phyloP scores from a whole-genome alignment of 2,329 filamentous ascomycete genomes.

The Venturia oleaginea region DNA sequence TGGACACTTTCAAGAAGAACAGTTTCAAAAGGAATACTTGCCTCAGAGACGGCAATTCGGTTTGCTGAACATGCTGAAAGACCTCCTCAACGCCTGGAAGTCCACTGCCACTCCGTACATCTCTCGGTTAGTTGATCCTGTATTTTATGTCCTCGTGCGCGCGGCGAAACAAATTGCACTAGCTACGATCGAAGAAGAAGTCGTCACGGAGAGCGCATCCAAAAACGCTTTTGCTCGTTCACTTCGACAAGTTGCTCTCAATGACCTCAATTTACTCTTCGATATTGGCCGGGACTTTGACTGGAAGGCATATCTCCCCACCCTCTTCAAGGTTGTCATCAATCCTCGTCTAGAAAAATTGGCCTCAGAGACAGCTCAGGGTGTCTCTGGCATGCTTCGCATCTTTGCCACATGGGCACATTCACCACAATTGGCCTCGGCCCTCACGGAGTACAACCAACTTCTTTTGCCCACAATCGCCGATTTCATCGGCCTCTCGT shows the following conservation, averaged over 20 bases:
- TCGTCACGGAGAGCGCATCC: conserved; percentile 26
- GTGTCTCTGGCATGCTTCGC: conserved; percentile 72
- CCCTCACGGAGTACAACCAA: conserved; percentile 55
- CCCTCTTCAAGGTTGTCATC: conserved; percentile 67
- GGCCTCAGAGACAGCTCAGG: conserved; percentile 77
- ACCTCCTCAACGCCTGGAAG: conserved; percentile 77
- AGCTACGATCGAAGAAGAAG: neutral
- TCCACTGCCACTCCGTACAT: conserved; percentile 61
- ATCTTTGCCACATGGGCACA: conserved; percentile 75
- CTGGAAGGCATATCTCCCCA: conserved; percentile 61
- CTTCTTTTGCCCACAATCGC: conserved; percentile 60
- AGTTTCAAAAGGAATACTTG: conserved; percentile 51
- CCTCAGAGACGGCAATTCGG: conserved; percentile 75
- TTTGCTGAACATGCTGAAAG: conserved; percentile 82
- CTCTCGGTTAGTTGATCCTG: conserved; percentile 60
- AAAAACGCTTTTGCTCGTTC: conserved; percentile 52
- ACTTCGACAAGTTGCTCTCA: conserved; percentile 64
- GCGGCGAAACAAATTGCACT: conserved; percentile 28
- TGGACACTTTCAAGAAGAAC: conserved; percentile 39
- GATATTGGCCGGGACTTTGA: conserved; percentile 60
- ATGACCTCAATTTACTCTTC: conserved; percentile 73
- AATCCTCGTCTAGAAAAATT: conserved; percentile 70
- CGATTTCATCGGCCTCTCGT: conserved; percentile 60
- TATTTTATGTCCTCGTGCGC: conserved; percentile 72
- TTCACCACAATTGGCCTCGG: conserved; percentile 54